phyloP scores from a whole-genome alignment of 306 rosid genomes.

The Leucaena leucocephala region DNA sequence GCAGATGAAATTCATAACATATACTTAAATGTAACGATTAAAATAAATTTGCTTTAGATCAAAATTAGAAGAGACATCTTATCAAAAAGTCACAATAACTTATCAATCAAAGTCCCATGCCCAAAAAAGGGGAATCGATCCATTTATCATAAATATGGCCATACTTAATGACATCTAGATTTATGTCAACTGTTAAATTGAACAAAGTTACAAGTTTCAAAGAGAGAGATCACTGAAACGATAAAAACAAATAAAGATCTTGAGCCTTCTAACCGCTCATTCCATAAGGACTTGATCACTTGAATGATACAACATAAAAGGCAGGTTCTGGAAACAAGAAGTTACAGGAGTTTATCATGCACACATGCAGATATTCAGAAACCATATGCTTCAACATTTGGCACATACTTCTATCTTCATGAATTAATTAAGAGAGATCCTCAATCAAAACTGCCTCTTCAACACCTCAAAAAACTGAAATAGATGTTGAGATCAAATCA shows the following conservation, averaged over 20 bases:
- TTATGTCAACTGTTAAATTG: conserved; percentile 20
- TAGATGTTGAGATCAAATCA: conserved; percentile 10
- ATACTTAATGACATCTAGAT: background rate
- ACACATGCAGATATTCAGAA: conserved; percentile 17
- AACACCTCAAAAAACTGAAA: background rate
- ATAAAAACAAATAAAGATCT: conserved; percentile 6
- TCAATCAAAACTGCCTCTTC: conserved; percentile 11
- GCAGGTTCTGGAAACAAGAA: conserved; percentile 8
- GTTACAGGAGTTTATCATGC: conserved; percentile 9
- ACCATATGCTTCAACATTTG: background rate
- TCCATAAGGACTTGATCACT: background rate
- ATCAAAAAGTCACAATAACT: conserved; percentile 13
- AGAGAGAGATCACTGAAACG: background rate
- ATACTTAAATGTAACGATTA: conserved; percentile 11
- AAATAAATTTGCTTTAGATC: conserved; percentile 9
- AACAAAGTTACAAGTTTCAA: conserved; percentile 9
- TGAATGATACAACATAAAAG: conserved; percentile 15
- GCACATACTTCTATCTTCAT: background rate
- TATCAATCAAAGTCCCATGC: conserved; percentile 11
- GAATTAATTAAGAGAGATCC: conserved; percentile 1
- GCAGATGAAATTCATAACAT: conserved; percentile 31
- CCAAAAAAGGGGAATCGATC: conserved; percentile 4
- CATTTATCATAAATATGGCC: conserved; percentile 11
- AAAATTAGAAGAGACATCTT: conserved; percentile 1
- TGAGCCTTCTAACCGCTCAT: background rate